A percentile compares a stretch with the other conserved stretches of the same genome.
Evolutionary conservation across 2,329 filamentous ascomycete genomes (phyloP).

Genomic region (Phoma sp.): DNA sequence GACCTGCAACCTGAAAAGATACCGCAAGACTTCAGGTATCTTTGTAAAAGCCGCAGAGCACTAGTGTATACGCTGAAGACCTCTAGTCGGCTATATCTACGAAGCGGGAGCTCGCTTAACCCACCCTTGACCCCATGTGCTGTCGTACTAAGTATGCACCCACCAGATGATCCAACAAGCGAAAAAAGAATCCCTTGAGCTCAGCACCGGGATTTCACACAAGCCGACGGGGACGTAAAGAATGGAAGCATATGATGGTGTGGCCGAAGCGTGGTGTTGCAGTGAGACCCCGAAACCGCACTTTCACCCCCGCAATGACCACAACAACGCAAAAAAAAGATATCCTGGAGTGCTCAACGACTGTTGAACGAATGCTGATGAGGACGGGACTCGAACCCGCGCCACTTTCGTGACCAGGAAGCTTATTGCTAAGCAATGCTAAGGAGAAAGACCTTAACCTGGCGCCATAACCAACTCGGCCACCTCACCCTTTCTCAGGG

Average conservation of each 20-base stretch:
- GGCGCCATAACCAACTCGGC: slow-evolving; percentile 22
- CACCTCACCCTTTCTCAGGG: slow-evolving; percentile 8
- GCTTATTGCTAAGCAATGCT: slow-evolving; percentile 18
- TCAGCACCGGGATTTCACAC: too few relatives aligned
- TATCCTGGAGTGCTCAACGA: slow-evolving; percentile 8
- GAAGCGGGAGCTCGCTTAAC: background rate
- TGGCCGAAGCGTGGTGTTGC: too few relatives aligned
- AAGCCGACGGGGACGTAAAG: slow-evolving; percentile 8
- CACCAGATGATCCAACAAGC: background rate
- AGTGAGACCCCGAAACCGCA: too few relatives aligned
- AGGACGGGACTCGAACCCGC: slow-evolving; percentile 20
- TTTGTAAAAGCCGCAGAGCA: too few relatives aligned
- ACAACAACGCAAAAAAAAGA: too few relatives aligned
- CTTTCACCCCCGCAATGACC: too few relatives aligned
- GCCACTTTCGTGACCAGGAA: slow-evolving; percentile 22
- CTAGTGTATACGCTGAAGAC: background rate
- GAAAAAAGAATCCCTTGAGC: slow-evolving; percentile 11
- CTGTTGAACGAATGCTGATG: slow-evolving; percentile 13
- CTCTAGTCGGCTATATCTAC: too few relatives aligned
- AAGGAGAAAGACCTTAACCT: slow-evolving; percentile 18
- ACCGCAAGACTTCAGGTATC: too few relatives aligned
- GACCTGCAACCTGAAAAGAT: too few relatives aligned
- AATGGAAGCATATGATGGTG: too few relatives aligned
- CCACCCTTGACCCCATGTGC: background rate
- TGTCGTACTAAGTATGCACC: background rate